Base-by-base conservation (phyloP, 352 stramenopile genomes). In the Pythium dissimile region DNA sequence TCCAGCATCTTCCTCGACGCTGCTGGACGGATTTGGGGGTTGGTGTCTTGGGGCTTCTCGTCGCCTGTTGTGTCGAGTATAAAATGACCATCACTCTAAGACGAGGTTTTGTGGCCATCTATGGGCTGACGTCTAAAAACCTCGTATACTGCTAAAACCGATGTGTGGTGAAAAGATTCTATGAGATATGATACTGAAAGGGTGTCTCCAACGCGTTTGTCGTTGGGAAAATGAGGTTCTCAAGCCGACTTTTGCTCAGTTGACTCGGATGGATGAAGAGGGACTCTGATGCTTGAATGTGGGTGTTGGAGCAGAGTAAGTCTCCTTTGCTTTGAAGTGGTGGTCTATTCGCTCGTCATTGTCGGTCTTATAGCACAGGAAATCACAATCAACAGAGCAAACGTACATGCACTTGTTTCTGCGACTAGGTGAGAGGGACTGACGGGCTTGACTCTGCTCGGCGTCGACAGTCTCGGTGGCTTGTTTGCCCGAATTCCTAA, bases 1-100 rank as follows among this genome's bases (percentile, higher is more conserved):
- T 94, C 84, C 53, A 94, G 67, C 84, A 94, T 94, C 43, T 34
- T 71, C 28, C 13, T 15, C 43, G 27, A 31, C 13, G 45, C 10
- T 9, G 21, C n/a, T 34, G 21, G 13, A 45, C 23, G 49, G 49
- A 56, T 60, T 52, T 51, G 53, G 53, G 45, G 37, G 45, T 55
- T 55, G 54, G 54, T 54, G 45, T 63, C 35, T 45, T 28, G 31
- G 21, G 56, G 48, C 62, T 68, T 28, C 58, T 59, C 50, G 58
- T 66, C 50, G 50, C 58, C 49, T 55, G 39, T 66, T 66, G 58
- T 66, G 50, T 44, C 30, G 21, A 50, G 23, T 41, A 30, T 55
- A 51, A 41, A 41, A 18, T 42, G 59, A 66, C 59, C 28, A 59
- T 66, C 59, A 66, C 59, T 66, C 51, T 34, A 38, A 7, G 11